Evolutionary conservation across 805 yeast genomes (phyloP), one percentile per base, ranked within the genome.

Genomic region (Cyberlindnera bimundalis): DNA sequence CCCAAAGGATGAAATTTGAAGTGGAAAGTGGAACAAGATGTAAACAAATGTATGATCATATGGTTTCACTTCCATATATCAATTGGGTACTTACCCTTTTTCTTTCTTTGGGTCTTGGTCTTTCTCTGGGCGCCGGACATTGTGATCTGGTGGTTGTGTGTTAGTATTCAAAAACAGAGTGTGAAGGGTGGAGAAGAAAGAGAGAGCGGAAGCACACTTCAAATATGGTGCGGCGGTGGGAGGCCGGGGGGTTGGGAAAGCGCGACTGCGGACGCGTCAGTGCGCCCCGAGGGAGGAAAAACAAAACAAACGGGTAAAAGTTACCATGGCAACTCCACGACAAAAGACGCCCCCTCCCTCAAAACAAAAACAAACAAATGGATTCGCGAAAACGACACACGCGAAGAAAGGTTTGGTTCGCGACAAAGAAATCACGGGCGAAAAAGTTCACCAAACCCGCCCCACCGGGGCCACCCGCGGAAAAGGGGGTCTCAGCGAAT

Each of bases 121-220:
- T 65, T 66, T 58, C 66, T 65, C 49, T 62, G 64, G 34, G 64
- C 64, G 40, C 51, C 50, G 44, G 71, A 65, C 71, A 67, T 67
- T 41, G 31, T 45, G n/a, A n/a, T 33, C 43, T 28, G 26, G 30
- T 18, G 40, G 31, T 37, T 42, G 15, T 21, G 35, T 21, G 46
- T 43, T 47, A 40, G 36, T 27, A 33, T 14, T 8, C 24, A 21
- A 12, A n/a, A 17, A 23, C 15, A 19, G 17, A 23, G 17, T 30
- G 35, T 15, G 31, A 24, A 34, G 20, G 26, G 35, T 29, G 21
- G 41, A 21, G 35, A 11, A 35, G 37, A 17, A 17, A 16, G 29
- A 15, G 23, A 17, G 43, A 34, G 21, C 37, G 35, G 27, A 24
- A 17, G 28, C 39, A 27, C 29, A n/a, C 15, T 43, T 33, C 14